Evolutionary conservation across 164 flowering plant species (phyloP), one percentile per base, ranked within the genome.

Genomic region (Tetracentron sinense): DNA sequence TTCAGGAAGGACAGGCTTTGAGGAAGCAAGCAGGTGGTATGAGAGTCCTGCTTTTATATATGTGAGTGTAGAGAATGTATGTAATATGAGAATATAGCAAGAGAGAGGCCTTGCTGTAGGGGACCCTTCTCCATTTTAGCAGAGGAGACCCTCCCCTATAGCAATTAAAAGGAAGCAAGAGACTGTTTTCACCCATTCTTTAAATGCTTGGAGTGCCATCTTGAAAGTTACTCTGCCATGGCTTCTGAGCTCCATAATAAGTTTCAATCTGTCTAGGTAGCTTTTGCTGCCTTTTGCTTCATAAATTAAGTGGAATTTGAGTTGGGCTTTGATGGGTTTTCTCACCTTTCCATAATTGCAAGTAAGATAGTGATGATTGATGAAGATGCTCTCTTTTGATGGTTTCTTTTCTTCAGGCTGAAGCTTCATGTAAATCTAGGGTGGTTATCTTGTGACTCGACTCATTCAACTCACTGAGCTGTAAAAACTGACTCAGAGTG

Each of bases 51-150:
- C n/a, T 48, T 64, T 59, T 42, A 56, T 69, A 61, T 23, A 54
- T 48, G 61, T 67, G 23, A 49, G 55, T 67, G 67, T 42, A 60
- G 62, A 56, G 60, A 64, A 47, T 75, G 69, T 69, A 73, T 66
- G 74, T 73, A 74, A 60, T 58, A 53, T 49, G 54, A 62, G 30
- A 61, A 42, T 64, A 79, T 79, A 76, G 70, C 65, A 65, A 15
- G 71, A 63, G 69, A 55, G 47, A 56, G 73, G 55, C 42, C 46
- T 62, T 64, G 68, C 69, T 70, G 38, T 46, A 66, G 69, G 63
- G 68, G 71, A 58, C 52, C 72, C 69, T 70, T 60, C 76, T 78
- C 75, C 74, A 69, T 75, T 81, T 85, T 82, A 80, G 77, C 69
- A 28, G 67, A 74, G 81, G 62, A 72, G 72, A 68, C 29, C 56